phyloP scores from a whole-genome alignment of 177 flowering plant species.

The Telopea speciosissima region DNA sequence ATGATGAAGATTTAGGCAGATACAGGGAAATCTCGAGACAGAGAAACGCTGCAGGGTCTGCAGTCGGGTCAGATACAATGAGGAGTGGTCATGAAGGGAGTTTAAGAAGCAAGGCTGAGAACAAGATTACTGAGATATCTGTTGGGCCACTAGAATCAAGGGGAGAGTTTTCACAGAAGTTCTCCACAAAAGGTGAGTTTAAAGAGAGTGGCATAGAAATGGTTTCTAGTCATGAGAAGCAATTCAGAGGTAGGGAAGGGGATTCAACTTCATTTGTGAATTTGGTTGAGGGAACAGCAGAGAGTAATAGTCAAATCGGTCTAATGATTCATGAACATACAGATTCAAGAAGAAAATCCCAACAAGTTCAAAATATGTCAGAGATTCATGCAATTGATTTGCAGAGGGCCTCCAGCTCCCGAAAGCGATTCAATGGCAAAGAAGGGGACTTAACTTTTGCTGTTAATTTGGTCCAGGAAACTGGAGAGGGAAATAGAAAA shows the following conservation, averaged over 20 bases:
- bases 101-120: conserved; percentile 45
- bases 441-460: conserved; percentile 21
- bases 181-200: conserved; percentile 16
- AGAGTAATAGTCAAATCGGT: conserved; percentile 19
- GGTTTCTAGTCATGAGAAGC: conserved; percentile 24
- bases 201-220: conserved; percentile 16
- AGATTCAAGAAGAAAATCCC: conserved; percentile 25
- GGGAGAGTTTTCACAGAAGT: conserved; percentile 19
- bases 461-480: conserved; percentile 18
- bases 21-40: conserved; percentile 11
- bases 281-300: conserved; percentile 22
- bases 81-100: conserved; percentile 27
- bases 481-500: conserved; percentile 17
- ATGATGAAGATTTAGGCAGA: conserved; percentile 15
- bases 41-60: conserved; percentile 12
- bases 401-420: conserved; percentile 26
- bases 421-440: conserved; percentile 18
- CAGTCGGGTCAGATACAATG: conserved; percentile 4
- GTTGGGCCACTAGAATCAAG: conserved; percentile 23
- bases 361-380: conserved; percentile 15
- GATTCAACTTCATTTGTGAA: conserved; percentile 14
- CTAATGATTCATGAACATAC: conserved; percentile 14
- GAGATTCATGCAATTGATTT: conserved; percentile 16
- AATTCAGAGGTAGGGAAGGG: conserved; percentile 19
- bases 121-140: conserved; percentile 33